Evolutionary conservation across 2,329 filamentous ascomycete genomes (phyloP).

Genomic region (Pyrenophora seminiperda): DNA sequence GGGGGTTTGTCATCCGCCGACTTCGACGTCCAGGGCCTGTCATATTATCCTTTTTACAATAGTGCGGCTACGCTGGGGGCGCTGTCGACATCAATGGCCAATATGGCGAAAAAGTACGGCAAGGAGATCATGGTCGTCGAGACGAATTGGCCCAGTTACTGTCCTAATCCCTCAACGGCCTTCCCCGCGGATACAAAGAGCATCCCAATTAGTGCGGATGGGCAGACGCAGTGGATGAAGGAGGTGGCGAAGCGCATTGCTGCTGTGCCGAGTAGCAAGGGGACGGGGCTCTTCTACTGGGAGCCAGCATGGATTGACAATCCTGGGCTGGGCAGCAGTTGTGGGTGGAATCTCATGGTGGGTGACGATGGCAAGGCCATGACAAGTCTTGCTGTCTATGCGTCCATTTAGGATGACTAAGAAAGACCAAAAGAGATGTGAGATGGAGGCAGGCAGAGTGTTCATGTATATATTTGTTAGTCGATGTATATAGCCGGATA

Average conservation of each 20-base stretch:
- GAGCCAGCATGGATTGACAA: slow-evolving; percentile 75
- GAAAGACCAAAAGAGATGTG: neutral
- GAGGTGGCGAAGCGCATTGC: slow-evolving; percentile 63
- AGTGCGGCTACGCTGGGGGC: slow-evolving; percentile 62
- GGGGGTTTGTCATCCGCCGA: slow-evolving; percentile 60
- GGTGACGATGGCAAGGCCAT: slow-evolving; percentile 59
- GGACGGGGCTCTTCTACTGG: slow-evolving; percentile 71
- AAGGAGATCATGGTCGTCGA: slow-evolving; percentile 74
- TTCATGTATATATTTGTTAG: slow-evolving; percentile 9
- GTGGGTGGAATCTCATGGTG: slow-evolving; percentile 68
- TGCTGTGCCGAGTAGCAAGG: slow-evolving; percentile 57
- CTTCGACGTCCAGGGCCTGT: slow-evolving; percentile 74
- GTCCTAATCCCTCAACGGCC: slow-evolving; percentile 60
- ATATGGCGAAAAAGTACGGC: slow-evolving; percentile 65
- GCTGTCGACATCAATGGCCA: slow-evolving; percentile 61
- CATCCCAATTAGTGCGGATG: slow-evolving; percentile 67
- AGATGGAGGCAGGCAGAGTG: neutral
- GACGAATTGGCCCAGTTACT: slow-evolving; percentile 71
- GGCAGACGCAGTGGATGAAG: slow-evolving; percentile 67
- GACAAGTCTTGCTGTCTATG: slow-evolving; percentile 63
- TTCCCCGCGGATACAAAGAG: slow-evolving; percentile 65
- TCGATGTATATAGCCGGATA: neutral
- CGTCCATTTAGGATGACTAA: slow-evolving; percentile 6
- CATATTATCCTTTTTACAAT: slow-evolving; percentile 75
- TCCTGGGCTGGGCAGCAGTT: slow-evolving; percentile 67